Evolutionary conservation across 2,329 filamentous ascomycete genomes (phyloP).

Genomic region (Trichoderma hamatum): DNA sequence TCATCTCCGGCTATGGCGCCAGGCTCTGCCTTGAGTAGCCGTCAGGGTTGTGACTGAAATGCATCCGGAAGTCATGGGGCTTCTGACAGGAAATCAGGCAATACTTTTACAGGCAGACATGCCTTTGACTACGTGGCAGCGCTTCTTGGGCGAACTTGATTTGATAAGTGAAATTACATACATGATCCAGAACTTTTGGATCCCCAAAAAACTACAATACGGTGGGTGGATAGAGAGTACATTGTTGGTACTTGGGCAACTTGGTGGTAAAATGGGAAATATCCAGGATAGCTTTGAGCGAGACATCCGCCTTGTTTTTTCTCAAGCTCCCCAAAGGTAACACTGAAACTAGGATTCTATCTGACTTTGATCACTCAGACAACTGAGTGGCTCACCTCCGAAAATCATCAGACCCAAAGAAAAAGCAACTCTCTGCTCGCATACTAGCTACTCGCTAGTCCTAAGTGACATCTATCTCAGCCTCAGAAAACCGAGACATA

Average conservation of each 20-base stretch:
- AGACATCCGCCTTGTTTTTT: not conserved
- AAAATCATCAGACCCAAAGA: not conserved
- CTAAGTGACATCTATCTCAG: not conserved
- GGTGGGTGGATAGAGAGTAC: not conserved
- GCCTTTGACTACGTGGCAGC: not conserved
- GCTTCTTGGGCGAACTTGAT: no score
- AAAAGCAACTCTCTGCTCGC: not conserved
- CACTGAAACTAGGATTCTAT: not conserved
- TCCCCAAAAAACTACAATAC: not conserved
- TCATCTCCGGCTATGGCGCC: not conserved
- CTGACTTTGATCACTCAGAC: not conserved
- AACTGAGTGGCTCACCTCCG: not conserved
- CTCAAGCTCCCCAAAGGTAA: not conserved
- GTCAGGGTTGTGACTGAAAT: not conserved
- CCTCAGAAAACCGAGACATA: not conserved
- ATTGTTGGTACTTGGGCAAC: not conserved
- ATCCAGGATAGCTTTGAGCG: not conserved
- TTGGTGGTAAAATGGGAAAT: not conserved
- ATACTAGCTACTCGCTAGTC: not conserved
- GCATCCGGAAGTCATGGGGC: not conserved
- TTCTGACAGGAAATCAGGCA: not conserved
- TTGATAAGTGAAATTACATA: not conserved
- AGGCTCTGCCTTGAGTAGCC: no score
- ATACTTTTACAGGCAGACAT: not conserved
- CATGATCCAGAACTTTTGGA: not conserved